A percentile compares a stretch with the other conserved stretches of the same genome.
phyloP scores from a whole-genome alignment of 2,329 filamentous ascomycete genomes.

The Talaromyces sp. region DNA sequence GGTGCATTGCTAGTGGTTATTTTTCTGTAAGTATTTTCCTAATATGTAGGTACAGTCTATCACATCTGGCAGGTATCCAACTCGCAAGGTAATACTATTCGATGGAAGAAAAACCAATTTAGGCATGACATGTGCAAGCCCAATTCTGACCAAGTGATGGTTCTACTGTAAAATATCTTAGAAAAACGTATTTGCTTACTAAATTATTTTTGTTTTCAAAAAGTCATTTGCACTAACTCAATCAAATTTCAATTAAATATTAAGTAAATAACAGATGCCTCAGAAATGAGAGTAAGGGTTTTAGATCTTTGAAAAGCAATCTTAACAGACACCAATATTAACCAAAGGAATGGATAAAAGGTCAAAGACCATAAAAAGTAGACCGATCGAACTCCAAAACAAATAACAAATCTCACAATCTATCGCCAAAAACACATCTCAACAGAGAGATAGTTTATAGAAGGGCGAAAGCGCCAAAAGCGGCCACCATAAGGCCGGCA shows the following conservation, averaged over 20 bases:
- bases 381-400: background rate
- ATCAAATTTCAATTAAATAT: background rate
- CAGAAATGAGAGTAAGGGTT: background rate
- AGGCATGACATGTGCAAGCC: no score
- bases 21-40: no score
- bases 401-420: background rate
- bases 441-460: conserved; percentile 23
- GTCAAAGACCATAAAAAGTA: background rate
- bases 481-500: conserved; percentile 32
- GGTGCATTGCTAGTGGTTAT: no score
- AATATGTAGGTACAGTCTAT: no score
- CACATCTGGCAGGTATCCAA: no score
- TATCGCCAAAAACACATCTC: background rate
- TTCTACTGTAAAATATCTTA: no score
- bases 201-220: background rate
- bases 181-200: no score
- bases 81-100: no score
- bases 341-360: background rate
- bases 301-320: background rate
- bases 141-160: no score
- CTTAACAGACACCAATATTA: background rate
- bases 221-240: background rate
- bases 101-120: no score
- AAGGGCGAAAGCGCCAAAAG: conserved; percentile 34
- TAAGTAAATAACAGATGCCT: background rate